Evolutionary conservation across 1,139 yeast genomes (phyloP), one percentile per base, ranked within the genome.

Genomic region (Yamadazyma aaseri): DNA sequence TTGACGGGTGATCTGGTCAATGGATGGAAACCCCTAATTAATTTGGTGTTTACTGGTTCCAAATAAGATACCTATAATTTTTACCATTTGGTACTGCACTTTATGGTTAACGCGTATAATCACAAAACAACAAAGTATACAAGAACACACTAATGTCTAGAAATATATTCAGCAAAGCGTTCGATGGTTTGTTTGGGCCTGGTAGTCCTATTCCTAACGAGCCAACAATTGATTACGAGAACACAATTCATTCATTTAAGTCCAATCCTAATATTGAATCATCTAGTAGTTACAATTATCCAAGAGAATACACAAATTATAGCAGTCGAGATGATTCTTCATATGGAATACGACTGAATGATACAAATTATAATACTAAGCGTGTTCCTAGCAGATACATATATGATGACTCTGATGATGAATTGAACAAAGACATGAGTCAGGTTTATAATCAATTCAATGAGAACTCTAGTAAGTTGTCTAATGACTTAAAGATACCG

Each of bases 191-290:
- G 14, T 46, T 46, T 39, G 50, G 49, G 8, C 48, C 50, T 2
- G 35, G 41, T 8, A 47, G 58, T 7, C 55, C 59, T 6, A 40
- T 63, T 13, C 41, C 50, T 12, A 63, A 65, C 38, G 70, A 65
- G 32, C 68, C 69, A 1, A 65, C 71, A 4, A 57, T 65, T 10
- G 69, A 64, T 41, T 65, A 64, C 42, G 55, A 63, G 37, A 40
- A 53, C 27, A 60, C 68, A 7, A 45, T 56, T 23, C 44, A 47
- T 24, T 36, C 53, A n/a, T 36, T 33, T 23, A 21, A 23, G 15
- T 18, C 37, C n/a, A 31, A 31, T 24, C 17, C 30, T 26, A 15
- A 20, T 7, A 15, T 5, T 10, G 10, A 20, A 4, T 7, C 8
- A 8, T 16, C 6, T 8, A 11, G 9, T 11, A 24, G 27, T 5